Percentiles rank a stretch among this genome's conserved stretches.
Evolutionary conservation across 176 grass and related monocot genomes (phyloP).

Genomic region (Aegilops bicornis): DNA sequence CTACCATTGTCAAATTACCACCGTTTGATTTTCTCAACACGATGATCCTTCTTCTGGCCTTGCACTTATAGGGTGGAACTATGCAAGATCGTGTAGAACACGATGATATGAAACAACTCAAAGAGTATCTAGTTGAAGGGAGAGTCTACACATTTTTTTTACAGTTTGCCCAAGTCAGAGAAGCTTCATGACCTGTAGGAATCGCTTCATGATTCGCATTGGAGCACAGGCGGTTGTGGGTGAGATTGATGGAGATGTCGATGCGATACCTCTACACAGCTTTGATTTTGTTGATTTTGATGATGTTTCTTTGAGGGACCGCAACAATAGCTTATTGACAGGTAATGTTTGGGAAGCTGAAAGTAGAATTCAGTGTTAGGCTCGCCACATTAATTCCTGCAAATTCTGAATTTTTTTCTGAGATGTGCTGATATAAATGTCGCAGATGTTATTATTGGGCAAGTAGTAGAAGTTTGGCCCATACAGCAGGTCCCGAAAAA

Average conservation of each 20-base stretch:
- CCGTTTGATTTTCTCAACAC: background rate
- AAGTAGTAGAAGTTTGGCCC: background rate
- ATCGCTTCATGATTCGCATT: background rate
- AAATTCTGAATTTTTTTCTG: background rate
- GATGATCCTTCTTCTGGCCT: background rate
- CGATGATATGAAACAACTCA: background rate
- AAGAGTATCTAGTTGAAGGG: conserved; percentile 11
- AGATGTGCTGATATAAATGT: background rate
- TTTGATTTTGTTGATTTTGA: background rate
- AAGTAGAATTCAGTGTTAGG: conserved; percentile 9
- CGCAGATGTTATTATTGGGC: conserved; percentile 20
- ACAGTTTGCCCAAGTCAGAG: background rate
- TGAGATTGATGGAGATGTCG: background rate
- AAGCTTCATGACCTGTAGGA: conserved; percentile 18
- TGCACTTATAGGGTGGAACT: conserved; percentile 28
- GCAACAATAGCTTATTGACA: background rate
- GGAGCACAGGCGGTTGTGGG: background rate
- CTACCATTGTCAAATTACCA: background rate
- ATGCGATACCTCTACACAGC: background rate
- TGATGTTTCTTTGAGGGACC: background rate
- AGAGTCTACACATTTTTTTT: conserved; percentile 6
- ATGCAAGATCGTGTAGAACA: conserved; percentile 10
- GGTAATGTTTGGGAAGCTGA: background rate
- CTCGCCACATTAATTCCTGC: background rate
- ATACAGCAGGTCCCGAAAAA: background rate